Evolutionary conservation across 2,329 filamentous ascomycete species (phyloP).

Genomic region (Elsinoe australis): DNA sequence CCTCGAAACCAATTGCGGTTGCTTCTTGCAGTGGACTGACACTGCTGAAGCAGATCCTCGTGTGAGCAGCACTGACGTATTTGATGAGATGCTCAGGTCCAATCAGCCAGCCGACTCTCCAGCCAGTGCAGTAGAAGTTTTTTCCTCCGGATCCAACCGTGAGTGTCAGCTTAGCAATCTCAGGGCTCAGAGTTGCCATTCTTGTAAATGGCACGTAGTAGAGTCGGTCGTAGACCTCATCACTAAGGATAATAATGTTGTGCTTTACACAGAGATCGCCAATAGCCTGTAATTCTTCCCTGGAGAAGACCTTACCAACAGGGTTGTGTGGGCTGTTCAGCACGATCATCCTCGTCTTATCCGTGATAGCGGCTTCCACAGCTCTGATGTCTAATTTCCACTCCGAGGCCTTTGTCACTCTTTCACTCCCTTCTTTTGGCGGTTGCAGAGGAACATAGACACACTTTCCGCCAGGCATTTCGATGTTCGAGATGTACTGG

Average conservation of each 20-base stretch:
- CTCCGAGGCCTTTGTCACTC: slow-evolving; percentile 76
- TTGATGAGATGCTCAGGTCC: slow-evolving; percentile 82
- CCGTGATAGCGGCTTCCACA: slow-evolving; percentile 71
- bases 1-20: slow-evolving; percentile 84
- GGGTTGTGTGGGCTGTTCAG: slow-evolving; percentile 87
- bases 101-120: slow-evolving; percentile 93
- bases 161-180: slow-evolving; percentile 78
- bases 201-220: slow-evolving; percentile 94
- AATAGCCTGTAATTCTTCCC: slow-evolving; percentile 72
- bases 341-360: slow-evolving; percentile 93
- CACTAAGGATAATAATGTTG: slow-evolving; percentile 69
- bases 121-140: slow-evolving; percentile 96
- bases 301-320: slow-evolving; percentile 89
- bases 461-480: slow-evolving; percentile 93
- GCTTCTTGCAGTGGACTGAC: slow-evolving; percentile 93
- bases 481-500: slow-evolving; percentile 98
- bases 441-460: slow-evolving; percentile 94
- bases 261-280: slow-evolving; percentile 85
- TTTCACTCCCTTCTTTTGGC: slow-evolving; percentile 66
- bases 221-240: slow-evolving; percentile 77
- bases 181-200: slow-evolving; percentile 81
- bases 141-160: slow-evolving; percentile 96
- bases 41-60: slow-evolving; percentile 89
- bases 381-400: slow-evolving; percentile 83
- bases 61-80: slow-evolving; percentile 86